phyloP scores from a whole-genome alignment of 495 filamentous ascomycete genomes.

The Cetradonia linearis region DNA sequence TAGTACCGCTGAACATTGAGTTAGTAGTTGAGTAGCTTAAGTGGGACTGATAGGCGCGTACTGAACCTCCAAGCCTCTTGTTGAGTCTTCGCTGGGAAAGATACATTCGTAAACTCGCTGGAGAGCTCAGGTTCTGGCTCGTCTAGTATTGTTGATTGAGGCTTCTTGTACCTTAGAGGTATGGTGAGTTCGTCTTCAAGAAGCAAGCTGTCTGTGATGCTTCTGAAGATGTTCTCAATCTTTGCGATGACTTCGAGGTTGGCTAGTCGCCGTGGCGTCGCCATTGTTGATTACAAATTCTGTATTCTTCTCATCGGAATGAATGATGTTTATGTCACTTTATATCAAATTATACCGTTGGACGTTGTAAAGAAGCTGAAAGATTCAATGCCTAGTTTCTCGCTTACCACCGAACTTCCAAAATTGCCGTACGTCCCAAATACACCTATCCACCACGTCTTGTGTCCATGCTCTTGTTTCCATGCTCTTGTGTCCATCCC shows the following conservation, averaged over 20 bases:
- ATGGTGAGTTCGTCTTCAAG: conserved; percentile 12
- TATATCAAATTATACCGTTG: too few relatives aligned
- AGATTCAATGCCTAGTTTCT: too few relatives aligned
- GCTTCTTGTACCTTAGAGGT: conserved; percentile 14
- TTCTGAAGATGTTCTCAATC: conserved; percentile 14
- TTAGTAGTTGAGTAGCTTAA: neutral
- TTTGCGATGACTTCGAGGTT: conserved; percentile 14
- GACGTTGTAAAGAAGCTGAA: neutral
- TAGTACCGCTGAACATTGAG: conserved; percentile 38
- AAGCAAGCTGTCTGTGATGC: conserved; percentile 13
- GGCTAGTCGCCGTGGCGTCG: neutral
- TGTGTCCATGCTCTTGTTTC: too few relatives aligned
- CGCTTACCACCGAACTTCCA: neutral
- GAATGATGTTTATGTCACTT: neutral
- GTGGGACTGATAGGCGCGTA: conserved; percentile 26
- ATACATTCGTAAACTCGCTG: conserved; percentile 13
- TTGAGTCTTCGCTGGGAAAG: conserved; percentile 48
- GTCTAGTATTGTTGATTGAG: neutral
- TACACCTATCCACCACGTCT: too few relatives aligned
- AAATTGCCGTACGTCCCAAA: neutral
- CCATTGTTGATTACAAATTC: conserved; percentile 1
- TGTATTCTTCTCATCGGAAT: neutral
- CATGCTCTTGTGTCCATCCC: too few relatives aligned
- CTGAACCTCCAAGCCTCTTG: conserved; percentile 60
- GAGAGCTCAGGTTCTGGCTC: neutral